Base-by-base conservation (phyloP, 1,139 yeast species). In the Candida tetrigidarum region DNA sequence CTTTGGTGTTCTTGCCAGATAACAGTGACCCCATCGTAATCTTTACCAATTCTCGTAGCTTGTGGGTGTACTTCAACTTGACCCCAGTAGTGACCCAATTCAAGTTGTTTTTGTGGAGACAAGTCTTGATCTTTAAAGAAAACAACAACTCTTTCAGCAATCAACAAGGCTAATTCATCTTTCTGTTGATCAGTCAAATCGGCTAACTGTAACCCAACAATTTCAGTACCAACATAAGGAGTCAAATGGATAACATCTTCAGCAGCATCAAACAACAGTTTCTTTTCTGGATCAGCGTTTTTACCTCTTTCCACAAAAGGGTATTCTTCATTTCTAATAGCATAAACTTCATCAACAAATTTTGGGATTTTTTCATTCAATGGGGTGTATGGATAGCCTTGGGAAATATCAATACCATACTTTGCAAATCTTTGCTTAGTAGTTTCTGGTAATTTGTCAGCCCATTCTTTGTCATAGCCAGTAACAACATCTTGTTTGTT, bases 281-380 rank as follows among this genome's bases (percentile, higher is more conserved):
- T 76, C 66, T 77, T 77, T 49, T 76, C 81, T 6, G 77, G 78
- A 51, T 77, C 81, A 27, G 81, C 82, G 50, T 66, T 64, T 44
- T 61, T 62, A 35, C 77, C 82, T 50, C 81, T 60, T 49, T 76
- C 81, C 43, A 67, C 58, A 51, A 71, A 78, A 15, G 66, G 69
- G 52, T 58, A 62, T 25, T 63, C 76, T 42, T 65, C 57, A 43
- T 64, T 63, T 57, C 82, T 70, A 28, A 78, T 63, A 9, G 63
- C 67, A 42, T 46, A 58, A 5, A 81, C 83, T 50, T 80, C 82
- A 50, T 80, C 83, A 12, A 78, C 58, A 53, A 64, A 80, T 19
- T 69, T 66, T 12, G 84, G 83, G 38, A 76, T 67, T 15, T 54
- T 51, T 33, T 57, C 61, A 14, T 47, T 47, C 10, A 53, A 44